phyloP scores from a whole-genome alignment of 73 alveolate species.

The Paramecium pentaurelia region DNA sequence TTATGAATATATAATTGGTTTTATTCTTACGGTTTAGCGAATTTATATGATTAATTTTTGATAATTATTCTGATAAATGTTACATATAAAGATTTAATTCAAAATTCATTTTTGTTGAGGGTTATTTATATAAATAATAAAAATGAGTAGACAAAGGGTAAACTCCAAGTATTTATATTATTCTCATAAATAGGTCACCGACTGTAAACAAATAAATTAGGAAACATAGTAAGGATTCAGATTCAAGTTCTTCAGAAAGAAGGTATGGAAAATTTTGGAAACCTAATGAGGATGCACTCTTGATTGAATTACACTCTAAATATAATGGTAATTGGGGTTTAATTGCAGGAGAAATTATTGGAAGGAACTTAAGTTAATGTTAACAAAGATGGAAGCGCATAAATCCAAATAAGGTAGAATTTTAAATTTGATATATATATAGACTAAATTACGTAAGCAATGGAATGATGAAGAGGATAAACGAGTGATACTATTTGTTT shows the following conservation, averaged over 20 bases:
- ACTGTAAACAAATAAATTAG: neutral
- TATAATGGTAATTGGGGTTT: neutral
- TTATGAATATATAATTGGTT: neutral
- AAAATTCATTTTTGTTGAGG: neutral
- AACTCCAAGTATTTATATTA: neutral
- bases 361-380: constrained; percentile 10
- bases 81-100: neutral
- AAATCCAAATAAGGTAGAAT: constrained; percentile 19
- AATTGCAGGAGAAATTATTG: neutral
- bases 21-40: neutral
- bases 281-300: neutral
- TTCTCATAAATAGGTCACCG: neutral
- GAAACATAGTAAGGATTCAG: constrained; percentile 34
- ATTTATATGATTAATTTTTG: neutral
- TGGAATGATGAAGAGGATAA: constrained; percentile 48
- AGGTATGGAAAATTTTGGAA: constrained; percentile 36
- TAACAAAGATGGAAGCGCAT: constrained; percentile 44
- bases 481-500: neutral
- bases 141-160: neutral
- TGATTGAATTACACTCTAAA: neutral
- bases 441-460: constrained; percentile 9
- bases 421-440: neutral
- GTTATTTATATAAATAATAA: neutral
- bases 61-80: neutral
- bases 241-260: constrained; percentile 50